phyloP scores from a whole-genome alignment of 2,329 filamentous ascomycete genomes.

The Venturia pyrina region DNA sequence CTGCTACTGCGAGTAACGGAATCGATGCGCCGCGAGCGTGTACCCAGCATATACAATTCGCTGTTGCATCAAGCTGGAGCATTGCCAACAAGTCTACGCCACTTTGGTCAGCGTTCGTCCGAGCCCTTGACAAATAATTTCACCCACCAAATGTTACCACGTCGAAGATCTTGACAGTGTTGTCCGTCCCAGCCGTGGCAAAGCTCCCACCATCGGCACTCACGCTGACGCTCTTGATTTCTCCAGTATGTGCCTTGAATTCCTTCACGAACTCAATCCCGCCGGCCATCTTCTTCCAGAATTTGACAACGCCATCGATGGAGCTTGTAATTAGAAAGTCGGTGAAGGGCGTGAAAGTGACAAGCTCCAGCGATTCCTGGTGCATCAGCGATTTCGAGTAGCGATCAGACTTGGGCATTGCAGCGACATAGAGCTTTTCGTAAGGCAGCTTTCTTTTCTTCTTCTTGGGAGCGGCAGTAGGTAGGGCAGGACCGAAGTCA shows the following conservation, averaged over 20 bases:
- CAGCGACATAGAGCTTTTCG: slow-evolving; percentile 89
- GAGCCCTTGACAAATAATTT: slow-evolving; percentile 7
- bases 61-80: slow-evolving; percentile 64
- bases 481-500: slow-evolving; percentile 87
- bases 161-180: slow-evolving; percentile 68
- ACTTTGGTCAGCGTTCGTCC: slow-evolving; percentile 13
- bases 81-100: slow-evolving; percentile 64
- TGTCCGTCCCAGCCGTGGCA: slow-evolving; percentile 73
- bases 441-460: slow-evolving; percentile 90
- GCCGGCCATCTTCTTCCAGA: slow-evolving; percentile 92
- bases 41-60: slow-evolving; percentile 82
- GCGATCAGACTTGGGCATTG: slow-evolving; percentile 66
- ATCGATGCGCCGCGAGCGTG: slow-evolving; percentile 80
- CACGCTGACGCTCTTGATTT: slow-evolving; percentile 72
- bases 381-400: slow-evolving; percentile 99
- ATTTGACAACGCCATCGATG: slow-evolving; percentile 92
- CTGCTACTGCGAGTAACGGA: slow-evolving; percentile 74
- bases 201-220: slow-evolving; percentile 89
- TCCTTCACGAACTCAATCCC: slow-evolving; percentile 98
- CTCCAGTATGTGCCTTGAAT: slow-evolving; percentile 80
- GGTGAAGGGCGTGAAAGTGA: slow-evolving; percentile 78
- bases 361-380: slow-evolving; percentile 83
- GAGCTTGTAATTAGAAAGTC: slow-evolving; percentile 95
- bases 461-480: slow-evolving; percentile 66
- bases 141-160: slow-evolving; percentile 63